Evolutionary conservation across 2,329 filamentous ascomycete species (phyloP).

Genomic region (Plectosphaerella cucumerina): DNA sequence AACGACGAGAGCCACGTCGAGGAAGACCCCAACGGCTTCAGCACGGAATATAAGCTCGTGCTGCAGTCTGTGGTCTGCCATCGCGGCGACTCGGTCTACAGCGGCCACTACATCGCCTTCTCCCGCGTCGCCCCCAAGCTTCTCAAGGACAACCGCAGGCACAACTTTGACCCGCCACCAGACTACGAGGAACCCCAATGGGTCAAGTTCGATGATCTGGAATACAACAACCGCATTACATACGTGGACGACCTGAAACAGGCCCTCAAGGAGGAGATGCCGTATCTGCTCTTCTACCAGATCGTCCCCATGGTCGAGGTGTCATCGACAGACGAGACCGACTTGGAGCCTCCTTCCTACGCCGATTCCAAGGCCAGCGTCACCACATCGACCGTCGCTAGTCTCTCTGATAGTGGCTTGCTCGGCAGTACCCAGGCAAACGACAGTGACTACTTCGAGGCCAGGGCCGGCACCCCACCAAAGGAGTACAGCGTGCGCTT

Average conservation of each 20-base stretch:
- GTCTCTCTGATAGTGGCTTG: constrained; percentile 19
- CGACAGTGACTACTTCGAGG: constrained; percentile 43
- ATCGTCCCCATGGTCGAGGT: constrained; percentile 81
- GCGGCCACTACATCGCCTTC: constrained; percentile 87
- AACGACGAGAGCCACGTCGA: constrained; percentile 62
- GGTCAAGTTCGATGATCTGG: constrained; percentile 91
- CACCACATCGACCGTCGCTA: constrained; percentile 22
- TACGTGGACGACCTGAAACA: constrained; percentile 74
- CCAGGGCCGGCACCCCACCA: constrained; percentile 23
- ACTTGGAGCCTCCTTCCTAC: constrained; percentile 55
- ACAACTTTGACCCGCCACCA: constrained; percentile 54
- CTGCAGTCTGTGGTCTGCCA: constrained; percentile 92
- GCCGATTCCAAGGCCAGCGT: constrained; percentile 43
- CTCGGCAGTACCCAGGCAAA: constrained; percentile 24
- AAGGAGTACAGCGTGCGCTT: constrained; percentile 49
- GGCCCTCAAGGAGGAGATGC: constrained; percentile 79
- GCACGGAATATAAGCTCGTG: constrained; percentile 88
- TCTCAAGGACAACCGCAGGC: constrained; percentile 54
- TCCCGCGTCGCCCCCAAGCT: constrained; percentile 67
- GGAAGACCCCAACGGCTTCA: constrained; percentile 57
- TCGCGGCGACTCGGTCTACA: constrained; percentile 77
- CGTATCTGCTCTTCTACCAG: constrained; percentile 94
- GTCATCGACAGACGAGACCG: constrained; percentile 42
- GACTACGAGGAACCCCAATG: constrained; percentile 72
- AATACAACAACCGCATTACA: constrained; percentile 61